Conservation (phyloP, 2,329 filamentous ascomycete genomes). For the Fusarium veterinarium region DNA sequence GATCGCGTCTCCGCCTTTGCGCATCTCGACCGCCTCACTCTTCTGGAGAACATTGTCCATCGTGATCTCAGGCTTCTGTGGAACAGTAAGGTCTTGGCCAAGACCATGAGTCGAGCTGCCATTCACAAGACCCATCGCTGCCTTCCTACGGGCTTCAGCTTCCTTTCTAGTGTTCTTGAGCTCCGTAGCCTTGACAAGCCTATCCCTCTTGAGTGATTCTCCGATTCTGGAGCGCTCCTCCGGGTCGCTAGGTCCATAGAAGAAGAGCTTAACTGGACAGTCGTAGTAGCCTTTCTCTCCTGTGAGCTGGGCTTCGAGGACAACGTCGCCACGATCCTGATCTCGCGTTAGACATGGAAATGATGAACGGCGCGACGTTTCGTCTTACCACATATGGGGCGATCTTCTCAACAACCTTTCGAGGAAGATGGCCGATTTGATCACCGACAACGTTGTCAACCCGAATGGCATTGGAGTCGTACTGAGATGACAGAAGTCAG, state of each 20-base stretch:
- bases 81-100: conserved; percentile 36
- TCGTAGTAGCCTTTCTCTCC: conserved; percentile 75
- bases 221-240: conserved; percentile 66
- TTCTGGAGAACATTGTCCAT: conserved; percentile 73
- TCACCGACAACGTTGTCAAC: conserved; percentile 79
- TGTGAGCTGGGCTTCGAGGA: conserved; percentile 76
- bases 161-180: conserved; percentile 64
- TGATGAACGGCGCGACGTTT: background rate
- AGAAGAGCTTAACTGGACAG: conserved; percentile 75
- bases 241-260: conserved; percentile 75
- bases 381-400: conserved; percentile 74
- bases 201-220: conserved; percentile 70
- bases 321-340: conserved; percentile 67
- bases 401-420: conserved; percentile 74
- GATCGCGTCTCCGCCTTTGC: conserved; percentile 71
- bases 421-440: conserved; percentile 84
- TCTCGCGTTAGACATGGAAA: conserved; percentile 37
- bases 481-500: conserved; percentile 49
- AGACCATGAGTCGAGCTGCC: conserved; percentile 54
- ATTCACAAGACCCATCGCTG: conserved; percentile 54
- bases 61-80: conserved; percentile 55
- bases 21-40: conserved; percentile 75
- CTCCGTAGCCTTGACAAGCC: conserved; percentile 69
- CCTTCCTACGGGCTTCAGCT: conserved; percentile 63
- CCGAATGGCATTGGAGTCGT: conserved; percentile 81